Evolutionary conservation across 441 rosid species (phyloP).

Genomic region (California macrophylla): DNA sequence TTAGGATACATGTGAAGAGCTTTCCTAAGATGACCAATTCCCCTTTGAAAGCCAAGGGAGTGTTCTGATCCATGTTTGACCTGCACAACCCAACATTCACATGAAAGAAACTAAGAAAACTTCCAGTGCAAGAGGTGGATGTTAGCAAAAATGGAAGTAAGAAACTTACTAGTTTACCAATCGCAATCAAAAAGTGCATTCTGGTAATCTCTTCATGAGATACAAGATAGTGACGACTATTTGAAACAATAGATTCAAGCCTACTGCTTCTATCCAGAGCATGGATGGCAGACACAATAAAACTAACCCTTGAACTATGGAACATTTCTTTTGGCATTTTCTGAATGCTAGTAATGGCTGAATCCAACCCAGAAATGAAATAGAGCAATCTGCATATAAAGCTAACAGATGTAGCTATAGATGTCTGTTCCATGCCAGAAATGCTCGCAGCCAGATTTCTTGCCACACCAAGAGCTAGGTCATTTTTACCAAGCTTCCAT

Average conservation of each 20-base stretch:
- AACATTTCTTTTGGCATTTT: constrained; percentile 66
- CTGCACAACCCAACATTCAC: constrained; percentile 31
- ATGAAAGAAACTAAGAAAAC: background rate
- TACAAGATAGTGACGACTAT: constrained; percentile 37
- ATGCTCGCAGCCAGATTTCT: constrained; percentile 51
- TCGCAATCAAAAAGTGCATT: constrained; percentile 74
- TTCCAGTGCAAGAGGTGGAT: constrained; percentile 9
- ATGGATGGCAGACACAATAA: constrained; percentile 59
- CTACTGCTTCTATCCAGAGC: constrained; percentile 62
- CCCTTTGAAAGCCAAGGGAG: constrained; percentile 56
- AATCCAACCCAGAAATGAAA: constrained; percentile 61
- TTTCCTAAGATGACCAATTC: constrained; percentile 64
- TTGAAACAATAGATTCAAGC: constrained; percentile 54
- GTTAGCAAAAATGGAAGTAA: constrained; percentile 13
- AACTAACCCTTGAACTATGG: constrained; percentile 59
- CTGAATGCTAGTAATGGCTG: constrained; percentile 55
- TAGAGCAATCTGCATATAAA: constrained; percentile 75
- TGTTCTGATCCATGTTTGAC: constrained; percentile 54
- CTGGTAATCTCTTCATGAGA: constrained; percentile 49
- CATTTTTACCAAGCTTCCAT: constrained; percentile 69
- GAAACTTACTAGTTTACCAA: constrained; percentile 63
- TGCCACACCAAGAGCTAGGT: constrained; percentile 51
- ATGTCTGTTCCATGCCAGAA: constrained; percentile 45
- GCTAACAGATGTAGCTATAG: constrained; percentile 55
- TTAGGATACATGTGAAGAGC: constrained; percentile 72